Evolutionary conservation across 1,284 basidiomycete species (phyloP).

Genomic region (Naganishia liquefaciens): DNA sequence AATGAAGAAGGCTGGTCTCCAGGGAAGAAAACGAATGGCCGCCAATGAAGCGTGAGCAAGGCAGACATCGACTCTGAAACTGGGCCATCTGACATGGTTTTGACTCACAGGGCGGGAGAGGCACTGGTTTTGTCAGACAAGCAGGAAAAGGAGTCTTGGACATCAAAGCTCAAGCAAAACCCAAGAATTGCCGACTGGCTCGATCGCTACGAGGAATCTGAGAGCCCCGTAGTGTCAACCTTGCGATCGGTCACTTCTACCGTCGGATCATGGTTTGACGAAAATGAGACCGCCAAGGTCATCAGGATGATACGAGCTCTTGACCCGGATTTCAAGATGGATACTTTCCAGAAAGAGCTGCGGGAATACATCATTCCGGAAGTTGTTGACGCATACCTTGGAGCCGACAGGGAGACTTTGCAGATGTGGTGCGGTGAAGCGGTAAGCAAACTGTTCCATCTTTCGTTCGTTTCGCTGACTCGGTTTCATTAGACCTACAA

Average conservation of each 20-base stretch:
- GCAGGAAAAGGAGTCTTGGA: constrained; percentile 50
- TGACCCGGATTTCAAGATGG: constrained; percentile 84
- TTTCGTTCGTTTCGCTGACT: constrained; percentile 11
- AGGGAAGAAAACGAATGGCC: constrained; percentile 58
- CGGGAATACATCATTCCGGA: constrained; percentile 98
- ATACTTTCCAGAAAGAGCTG: constrained; percentile 83
- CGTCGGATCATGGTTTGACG: constrained; percentile 85
- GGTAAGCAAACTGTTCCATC: constrained; percentile 59
- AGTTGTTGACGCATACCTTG: constrained; percentile 92
- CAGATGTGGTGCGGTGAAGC: constrained; percentile 95
- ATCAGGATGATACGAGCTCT: constrained; percentile 79
- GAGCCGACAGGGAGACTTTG: constrained; percentile 80
- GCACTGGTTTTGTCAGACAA: constrained; percentile 73
- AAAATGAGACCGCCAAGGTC: constrained; percentile 96
- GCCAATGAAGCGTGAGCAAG: constrained; percentile 73
- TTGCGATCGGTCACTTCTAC: constrained; percentile 81
- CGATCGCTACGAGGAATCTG: constrained; percentile 85
- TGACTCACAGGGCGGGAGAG: constrained; percentile 69
- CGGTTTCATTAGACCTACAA: constrained; percentile 73
- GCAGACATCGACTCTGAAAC: not conserved
- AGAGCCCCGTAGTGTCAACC: constrained; percentile 81
- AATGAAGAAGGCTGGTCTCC: constrained; percentile 76
- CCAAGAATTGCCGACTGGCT: constrained; percentile 59
- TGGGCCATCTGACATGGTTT: no score
- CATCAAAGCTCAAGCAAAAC: constrained; percentile 64